Percentiles rank a stretch among this genome's conserved stretches.
These are phyloP conservation scores for Penicillium glabrum DNA, from an alignment of 2,329 filamentous ascomycete genomes.

Conservation along the genomic window DNA sequence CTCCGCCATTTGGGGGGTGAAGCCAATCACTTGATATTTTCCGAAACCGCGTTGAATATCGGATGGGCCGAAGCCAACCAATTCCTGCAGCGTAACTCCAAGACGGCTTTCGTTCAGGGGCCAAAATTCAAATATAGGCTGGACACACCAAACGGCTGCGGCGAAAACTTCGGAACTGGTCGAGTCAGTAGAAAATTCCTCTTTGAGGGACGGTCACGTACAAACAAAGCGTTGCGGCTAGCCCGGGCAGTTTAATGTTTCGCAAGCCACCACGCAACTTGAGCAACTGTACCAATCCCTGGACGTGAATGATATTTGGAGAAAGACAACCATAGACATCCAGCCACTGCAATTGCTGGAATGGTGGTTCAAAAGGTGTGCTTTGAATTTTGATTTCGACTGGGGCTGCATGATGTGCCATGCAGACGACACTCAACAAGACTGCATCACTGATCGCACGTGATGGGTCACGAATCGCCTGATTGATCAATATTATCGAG, in stretches of 20 bases:
- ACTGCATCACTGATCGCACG: conserved; percentile 35
- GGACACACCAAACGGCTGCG: conserved; percentile 22
- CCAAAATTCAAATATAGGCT: conserved; percentile 29
- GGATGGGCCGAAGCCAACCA: conserved; percentile 26
- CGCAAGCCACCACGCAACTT: conserved; percentile 38
- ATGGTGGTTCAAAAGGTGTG: conserved; percentile 34
- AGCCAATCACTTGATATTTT: conserved; percentile 23
- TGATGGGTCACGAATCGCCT: conserved; percentile 31
- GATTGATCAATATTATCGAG: conserved; percentile 36
- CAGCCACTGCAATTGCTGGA: conserved; percentile 38
- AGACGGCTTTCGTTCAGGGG: conserved; percentile 21
- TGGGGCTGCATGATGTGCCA: conserved; percentile 33
- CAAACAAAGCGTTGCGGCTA: conserved; percentile 41
- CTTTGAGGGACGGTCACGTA: conserved; percentile 19
- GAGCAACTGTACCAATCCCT: conserved; percentile 36
- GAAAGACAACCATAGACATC: conserved; percentile 36
- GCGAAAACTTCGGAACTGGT: conserved; percentile 31
- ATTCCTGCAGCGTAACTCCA: conserved; percentile 20
- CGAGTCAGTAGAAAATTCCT: background rate
- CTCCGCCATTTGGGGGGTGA: conserved; percentile 30
- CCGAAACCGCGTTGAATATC: conserved; percentile 28
- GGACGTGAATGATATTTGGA: conserved; percentile 36
- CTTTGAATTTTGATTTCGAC: conserved; percentile 12
- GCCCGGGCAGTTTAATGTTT: conserved; percentile 36
- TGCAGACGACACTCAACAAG: conserved; percentile 37